These are phyloP conservation scores for Luvunga scandens DNA, from an alignment of 345 rosid species.

Conservation along the genomic window DNA sequence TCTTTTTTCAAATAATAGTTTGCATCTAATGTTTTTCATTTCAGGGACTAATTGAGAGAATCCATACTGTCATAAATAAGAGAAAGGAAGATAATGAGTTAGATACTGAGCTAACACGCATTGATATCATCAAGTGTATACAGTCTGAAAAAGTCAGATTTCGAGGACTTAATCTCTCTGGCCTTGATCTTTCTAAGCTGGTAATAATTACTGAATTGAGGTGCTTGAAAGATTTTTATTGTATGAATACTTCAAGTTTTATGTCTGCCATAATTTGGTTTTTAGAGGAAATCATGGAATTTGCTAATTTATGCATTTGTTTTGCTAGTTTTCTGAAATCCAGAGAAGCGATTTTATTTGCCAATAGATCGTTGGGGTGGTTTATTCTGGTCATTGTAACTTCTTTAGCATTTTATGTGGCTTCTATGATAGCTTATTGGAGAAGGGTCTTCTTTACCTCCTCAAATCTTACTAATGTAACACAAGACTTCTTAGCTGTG, in stretches of 20 bases:
- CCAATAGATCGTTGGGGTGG: background rate
- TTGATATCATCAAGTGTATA: slow-evolving; percentile 85
- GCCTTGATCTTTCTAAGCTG: slow-evolving; percentile 92
- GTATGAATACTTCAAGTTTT: background rate
- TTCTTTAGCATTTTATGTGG: background rate
- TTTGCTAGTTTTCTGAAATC: background rate
- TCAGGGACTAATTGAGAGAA: slow-evolving; percentile 73
- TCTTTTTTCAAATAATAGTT: background rate
- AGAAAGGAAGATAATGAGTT: slow-evolving; percentile 54
- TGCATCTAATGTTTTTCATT: background rate
- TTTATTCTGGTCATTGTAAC: background rate
- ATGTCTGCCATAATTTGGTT: background rate
- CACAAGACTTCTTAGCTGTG: background rate
- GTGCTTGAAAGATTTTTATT: slow-evolving; percentile 10
- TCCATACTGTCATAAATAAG: slow-evolving; percentile 37
- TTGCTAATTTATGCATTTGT: background rate
- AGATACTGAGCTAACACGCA: slow-evolving; percentile 70
- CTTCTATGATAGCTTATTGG: background rate
- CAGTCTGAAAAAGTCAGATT: slow-evolving; percentile 75
- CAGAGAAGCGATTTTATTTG: background rate
- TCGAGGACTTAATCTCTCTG: slow-evolving; percentile 86
- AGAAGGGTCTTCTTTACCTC: background rate
- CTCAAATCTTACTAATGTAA: background rate
- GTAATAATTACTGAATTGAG: slow-evolving; percentile 38
- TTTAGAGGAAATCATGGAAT: background rate